These are phyloP conservation scores for Coemansia sp. DNA, from an alignment of 192 early-diverging fungal genomes.

Conservation along the genomic window DNA sequence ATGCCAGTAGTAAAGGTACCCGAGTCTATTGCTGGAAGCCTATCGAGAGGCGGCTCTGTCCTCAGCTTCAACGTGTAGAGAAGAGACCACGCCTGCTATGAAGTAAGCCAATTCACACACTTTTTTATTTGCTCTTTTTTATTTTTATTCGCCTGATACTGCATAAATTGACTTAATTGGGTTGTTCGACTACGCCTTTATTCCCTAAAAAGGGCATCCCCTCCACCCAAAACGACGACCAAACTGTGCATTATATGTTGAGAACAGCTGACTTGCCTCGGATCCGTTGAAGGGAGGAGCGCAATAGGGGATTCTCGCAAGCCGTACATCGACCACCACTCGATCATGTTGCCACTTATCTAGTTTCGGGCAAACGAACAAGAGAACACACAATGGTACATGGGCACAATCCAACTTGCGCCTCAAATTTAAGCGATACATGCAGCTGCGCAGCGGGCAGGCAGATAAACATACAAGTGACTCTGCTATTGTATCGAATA, in stretches of 20 bases:
- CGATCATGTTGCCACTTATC: background rate
- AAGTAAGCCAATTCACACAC: background rate
- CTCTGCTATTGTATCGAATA: background rate
- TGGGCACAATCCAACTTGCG: background rate
- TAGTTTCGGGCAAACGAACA: background rate
- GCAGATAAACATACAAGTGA: background rate
- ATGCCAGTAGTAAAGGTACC: constrained; percentile 28
- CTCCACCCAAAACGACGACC: background rate
- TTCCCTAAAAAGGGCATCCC: background rate
- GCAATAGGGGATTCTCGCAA: background rate
- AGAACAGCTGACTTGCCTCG: background rate
- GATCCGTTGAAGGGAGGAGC: background rate
- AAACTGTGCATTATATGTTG: background rate
- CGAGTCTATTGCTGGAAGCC: constrained; percentile 36
- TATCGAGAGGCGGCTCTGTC: constrained; percentile 44
- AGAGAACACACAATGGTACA: background rate
- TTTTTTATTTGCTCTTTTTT: background rate
- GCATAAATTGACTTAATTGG: background rate
- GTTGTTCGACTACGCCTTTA: background rate
- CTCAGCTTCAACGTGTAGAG: constrained; percentile 41
- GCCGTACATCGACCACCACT: background rate
- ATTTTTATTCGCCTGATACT: background rate
- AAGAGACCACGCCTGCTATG: background rate
- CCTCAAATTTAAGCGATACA: background rate
- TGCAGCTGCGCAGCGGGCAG: background rate